Base-by-base conservation (phyloP, 1,139 yeast species). In the Sugiyamaella grinbergsii region DNA sequence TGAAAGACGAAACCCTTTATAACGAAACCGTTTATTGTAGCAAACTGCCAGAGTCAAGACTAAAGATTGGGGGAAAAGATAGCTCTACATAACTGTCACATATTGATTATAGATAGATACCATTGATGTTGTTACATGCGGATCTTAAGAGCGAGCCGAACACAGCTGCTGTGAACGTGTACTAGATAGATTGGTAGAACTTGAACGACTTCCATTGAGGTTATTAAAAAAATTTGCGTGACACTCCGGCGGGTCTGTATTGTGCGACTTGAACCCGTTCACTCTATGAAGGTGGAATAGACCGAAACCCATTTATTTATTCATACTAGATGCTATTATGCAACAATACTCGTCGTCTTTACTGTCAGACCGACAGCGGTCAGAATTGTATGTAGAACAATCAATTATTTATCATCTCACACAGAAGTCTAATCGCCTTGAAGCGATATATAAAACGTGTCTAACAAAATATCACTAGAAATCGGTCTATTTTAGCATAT, bases 401-500 rank as follows among this genome's bases (percentile, higher is more conserved):
- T 28, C 16, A n/a, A n/a, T 8, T 7, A 22, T 33, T 7, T 33
- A 15, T 11, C 16, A 33, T n/a, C 7, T n/a, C 15, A 13, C n/a
- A 16, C 40, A 16, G 13, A 36, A 36, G 8, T 23, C n/a, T n/a
- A n/a, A n/a, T n/a, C n/a, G n/a, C n/a, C 4, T n/a, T 7, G 33
- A n/a, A n/a, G 33, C 13, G 16, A 13, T 3, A 13, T 29, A 11
- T 28, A 20, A n/a, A 19, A 10, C 26, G 11, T 15, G 33, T 33
- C 39, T n/a, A 15, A 31, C 45, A 19, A 15, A 32, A 8, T 26
- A 8, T 26, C n/a, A 19, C 6, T 42, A 60, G 63, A 47, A 60
- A 67, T 51, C 59, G 60, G 33, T 61, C 70, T 2, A 58, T 67
- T 18, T 50, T 63, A n/a, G 68, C 66, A 36, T 67, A 67, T 45